Base-by-base conservation (phyloP, 225 moss, liverwort and hornwort genomes). In the Bryum argenteum region DNA sequence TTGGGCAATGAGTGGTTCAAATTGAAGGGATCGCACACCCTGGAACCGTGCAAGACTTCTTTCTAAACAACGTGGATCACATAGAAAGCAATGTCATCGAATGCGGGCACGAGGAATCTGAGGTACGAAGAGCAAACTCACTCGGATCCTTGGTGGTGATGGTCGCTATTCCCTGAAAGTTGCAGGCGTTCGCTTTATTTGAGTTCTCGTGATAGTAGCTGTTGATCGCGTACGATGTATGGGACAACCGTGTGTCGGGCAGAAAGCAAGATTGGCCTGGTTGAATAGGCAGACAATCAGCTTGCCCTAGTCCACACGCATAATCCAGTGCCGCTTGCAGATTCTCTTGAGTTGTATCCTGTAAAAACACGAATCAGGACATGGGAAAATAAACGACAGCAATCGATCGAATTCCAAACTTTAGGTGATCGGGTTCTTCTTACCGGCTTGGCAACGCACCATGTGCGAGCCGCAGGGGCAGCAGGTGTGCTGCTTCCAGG, bases 101-200 rank as follows among this genome's bases (percentile, higher is more conserved):
- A 3, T 6, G 33, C 33, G 33, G 7, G 0, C 33, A 4, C 33
- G 33, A n/a, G 6, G 10, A 9, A 19, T 6, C 19, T 51, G 24
- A 4, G 11, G 0, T 10, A 61, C 1, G 62, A 70, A 11, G 6
- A 43, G 14, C 0, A 11, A 1, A 64, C 93, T 79, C 79, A 96
- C 96, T 96, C 78, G 96, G 96, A 76, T 96, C 88, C 42, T 83
- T 85, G 3, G 78, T 87, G 0, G 93, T 93, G 57, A 93, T 80
- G 2, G 17, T 47, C n/a, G 93, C 96, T 8, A 91, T 89, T 42
- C 86, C 86, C 37, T 93, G 91, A 79, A 96, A 96, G 74, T 91
- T 91, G 68, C 96, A 96, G 23, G 96, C 65, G 48, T 83, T 73
- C 0, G 67, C 81, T 21, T 87, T 56, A 58, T 89, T 84, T 4